Evolutionary conservation across 176 grass and related monocot genomes (phyloP).

Genomic region (Bolboschoenus planiculmis): DNA sequence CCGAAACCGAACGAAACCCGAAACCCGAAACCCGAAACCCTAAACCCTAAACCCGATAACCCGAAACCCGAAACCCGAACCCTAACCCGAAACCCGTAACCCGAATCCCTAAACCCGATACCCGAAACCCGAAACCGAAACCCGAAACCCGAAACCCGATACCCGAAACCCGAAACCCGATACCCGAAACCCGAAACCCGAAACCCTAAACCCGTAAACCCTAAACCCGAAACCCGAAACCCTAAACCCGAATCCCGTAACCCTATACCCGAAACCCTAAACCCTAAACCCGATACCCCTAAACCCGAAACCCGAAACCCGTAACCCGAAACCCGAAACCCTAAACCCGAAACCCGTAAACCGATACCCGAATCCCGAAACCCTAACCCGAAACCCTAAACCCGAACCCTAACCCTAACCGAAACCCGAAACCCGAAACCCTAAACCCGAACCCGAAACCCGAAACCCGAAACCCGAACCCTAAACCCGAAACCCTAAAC

Average conservation of each 20-base stretch:
- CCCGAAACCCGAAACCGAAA: not conserved
- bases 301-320: not conserved
- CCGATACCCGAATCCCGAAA: not conserved
- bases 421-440: not conserved
- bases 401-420: not conserved
- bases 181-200: not conserved
- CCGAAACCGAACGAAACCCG: too few relatives aligned
- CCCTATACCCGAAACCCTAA: too few relatives aligned
- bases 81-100: not conserved
- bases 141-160: too few relatives aligned
- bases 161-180: not conserved
- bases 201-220: not conserved
- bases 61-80: conserved; percentile 10
- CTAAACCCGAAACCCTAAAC: too few relatives aligned
- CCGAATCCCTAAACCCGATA: not conserved
- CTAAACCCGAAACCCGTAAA: too few relatives aligned
- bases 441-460: not conserved
- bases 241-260: not conserved
- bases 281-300: not conserved
- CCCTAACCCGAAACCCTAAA: not conserved
- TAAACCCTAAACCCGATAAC: conserved; percentile 3
- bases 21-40: conserved; percentile 20
- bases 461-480: too few relatives aligned
- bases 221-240: not conserved
- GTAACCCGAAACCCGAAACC: not conserved